Percentiles rank a stretch among this genome's conserved stretches.
phyloP scores from a whole-genome alignment of 2,329 filamentous ascomycete genomes.

The Myotisia sp. region DNA sequence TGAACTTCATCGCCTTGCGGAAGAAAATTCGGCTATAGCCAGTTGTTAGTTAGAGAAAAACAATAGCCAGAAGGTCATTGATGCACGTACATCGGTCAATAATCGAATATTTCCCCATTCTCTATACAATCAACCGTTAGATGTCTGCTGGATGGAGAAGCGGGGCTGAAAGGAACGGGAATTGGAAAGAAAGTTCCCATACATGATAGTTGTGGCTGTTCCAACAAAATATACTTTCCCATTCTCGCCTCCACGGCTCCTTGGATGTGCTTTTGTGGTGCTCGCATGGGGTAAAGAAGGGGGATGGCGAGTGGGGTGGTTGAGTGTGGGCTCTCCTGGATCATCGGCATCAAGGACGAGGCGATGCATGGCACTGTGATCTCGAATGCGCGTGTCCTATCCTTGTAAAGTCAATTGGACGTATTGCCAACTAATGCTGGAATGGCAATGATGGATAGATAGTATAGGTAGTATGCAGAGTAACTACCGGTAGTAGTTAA shows the following conservation, averaged over 20 bases:
- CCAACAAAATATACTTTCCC: slow-evolving; percentile 28
- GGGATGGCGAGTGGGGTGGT: slow-evolving; percentile 16
- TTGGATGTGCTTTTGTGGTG: slow-evolving; percentile 32
- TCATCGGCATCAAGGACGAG: slow-evolving; percentile 23
- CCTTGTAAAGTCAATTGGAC: no score
- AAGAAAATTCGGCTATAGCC: slow-evolving; percentile 46
- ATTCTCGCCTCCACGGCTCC: slow-evolving; percentile 20
- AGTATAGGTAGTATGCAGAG: no score
- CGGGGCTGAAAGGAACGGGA: no score
- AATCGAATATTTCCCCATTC: slow-evolving; percentile 28
- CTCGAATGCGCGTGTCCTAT: no score
- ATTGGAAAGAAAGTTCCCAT: not conserved
- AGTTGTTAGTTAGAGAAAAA: not conserved
- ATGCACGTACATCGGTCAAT: slow-evolving; percentile 25
- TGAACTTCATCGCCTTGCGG: slow-evolving; percentile 53
- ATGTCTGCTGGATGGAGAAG: not conserved
- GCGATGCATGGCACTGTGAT: no score
- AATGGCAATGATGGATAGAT: no score
- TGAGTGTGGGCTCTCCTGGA: slow-evolving; percentile 27
- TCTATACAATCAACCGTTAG: slow-evolving; percentile 12
- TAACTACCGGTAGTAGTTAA: no score
- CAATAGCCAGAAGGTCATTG: not conserved
- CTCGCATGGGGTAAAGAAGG: slow-evolving; percentile 29
- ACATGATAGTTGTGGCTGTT: slow-evolving; percentile 28
- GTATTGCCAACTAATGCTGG: no score